Base-by-base conservation (phyloP, 345 rosid genomes). In the Mangifera indica region DNA sequence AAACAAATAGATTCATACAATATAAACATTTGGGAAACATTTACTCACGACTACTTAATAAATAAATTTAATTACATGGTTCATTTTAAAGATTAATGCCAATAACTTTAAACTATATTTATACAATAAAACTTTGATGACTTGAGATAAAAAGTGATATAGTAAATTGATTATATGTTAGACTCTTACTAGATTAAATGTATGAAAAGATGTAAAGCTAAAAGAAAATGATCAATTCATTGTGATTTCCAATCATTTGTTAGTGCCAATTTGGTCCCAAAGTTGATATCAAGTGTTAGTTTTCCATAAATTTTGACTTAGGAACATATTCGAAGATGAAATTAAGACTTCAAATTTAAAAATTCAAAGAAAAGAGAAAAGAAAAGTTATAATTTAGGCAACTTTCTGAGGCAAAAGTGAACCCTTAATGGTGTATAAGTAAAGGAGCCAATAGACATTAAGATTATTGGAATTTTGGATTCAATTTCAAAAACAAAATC, bases 241-340 rank as follows among this genome's bases (percentile, higher is more conserved):
- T 29, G 76, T 58, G 76, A 70, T 72, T 70, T 45, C 82, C 86
- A 84, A 84, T 80, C 84, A 84, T 84, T 84, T 79, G 85, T 49
- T 77, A 70, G 59, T 69, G 58, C 73, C 56, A 58, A 37, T 22
- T 11, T 14, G 72, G 72, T 86, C 82, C 72, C 83, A 81, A 73
- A 40, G n/a, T 74, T 70, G 3, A 53, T 29, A 51, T 68, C 62
- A 54, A 68, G 24, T 55, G 63, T 18, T 69, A 42, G 64, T 46
- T 69, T 44, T 68, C 63, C 74, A 65, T 46, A 46, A 46, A 46
- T 68, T 67, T 77, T 56, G 81, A 77, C 76, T 69, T 63, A 79
- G 68, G 40, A 77, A 63, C 24, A 34, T 68, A 57, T 72, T 70
- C 18, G 44, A 60, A 67, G 73, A 67, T 18, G 42, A 71, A 54